Evolutionary conservation across 768 basidiomycete genomes (phyloP).

Genomic region (Pseudohyphozyma bogoriensis): DNA sequence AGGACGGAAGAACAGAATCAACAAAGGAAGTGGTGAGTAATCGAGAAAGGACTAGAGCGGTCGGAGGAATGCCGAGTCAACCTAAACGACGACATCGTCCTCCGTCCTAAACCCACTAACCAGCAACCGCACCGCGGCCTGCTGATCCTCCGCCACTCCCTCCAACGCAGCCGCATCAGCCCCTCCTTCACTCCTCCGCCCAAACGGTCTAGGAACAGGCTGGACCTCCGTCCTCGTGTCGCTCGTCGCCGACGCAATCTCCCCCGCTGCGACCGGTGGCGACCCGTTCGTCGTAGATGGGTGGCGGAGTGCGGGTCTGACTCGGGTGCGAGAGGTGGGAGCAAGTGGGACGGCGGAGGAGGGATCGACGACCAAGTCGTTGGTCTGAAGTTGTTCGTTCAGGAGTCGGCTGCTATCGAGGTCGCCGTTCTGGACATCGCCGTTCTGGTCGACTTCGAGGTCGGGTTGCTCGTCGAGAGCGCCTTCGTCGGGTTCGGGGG

Average conservation of each 20-base stretch:
- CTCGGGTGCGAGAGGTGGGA: not conserved
- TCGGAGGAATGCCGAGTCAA: not conserved
- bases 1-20: not conserved
- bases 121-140: not conserved
- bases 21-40: not conserved
- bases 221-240: not conserved
- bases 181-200: not conserved
- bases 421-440: not conserved
- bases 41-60: not conserved
- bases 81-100: not conserved
- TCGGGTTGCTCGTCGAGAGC: not conserved
- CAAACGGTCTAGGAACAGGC: not conserved
- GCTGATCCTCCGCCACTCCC: not conserved
- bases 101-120: not conserved
- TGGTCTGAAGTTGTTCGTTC: not conserved
- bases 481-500: not conserved
- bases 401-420: not conserved
- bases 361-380: not conserved
- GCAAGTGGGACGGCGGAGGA: not conserved
- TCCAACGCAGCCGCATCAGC: not conserved
- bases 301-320: not conserved
- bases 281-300: not conserved
- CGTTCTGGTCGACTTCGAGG: not conserved
- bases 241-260: constrained; percentile 1
- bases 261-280: too few relatives aligned